These are phyloP conservation scores for Lindgomyces ingoldianus DNA, from an alignment of 495 filamentous ascomycete species.

Conservation along the genomic window DNA sequence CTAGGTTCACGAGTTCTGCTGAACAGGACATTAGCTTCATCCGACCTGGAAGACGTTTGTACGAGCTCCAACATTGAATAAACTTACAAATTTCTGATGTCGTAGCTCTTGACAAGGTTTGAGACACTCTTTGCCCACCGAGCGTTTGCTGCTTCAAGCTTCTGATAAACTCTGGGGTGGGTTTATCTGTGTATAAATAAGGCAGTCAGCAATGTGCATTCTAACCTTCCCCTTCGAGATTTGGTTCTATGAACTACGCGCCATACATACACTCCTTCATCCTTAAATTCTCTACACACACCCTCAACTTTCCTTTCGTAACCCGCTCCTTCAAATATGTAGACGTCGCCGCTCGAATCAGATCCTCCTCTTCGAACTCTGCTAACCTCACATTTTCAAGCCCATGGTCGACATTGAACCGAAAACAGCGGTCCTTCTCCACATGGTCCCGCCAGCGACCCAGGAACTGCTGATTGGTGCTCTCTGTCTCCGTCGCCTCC, in stretches of 20 bases:
- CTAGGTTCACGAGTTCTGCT: constrained; percentile 10
- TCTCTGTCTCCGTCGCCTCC: constrained; percentile 21
- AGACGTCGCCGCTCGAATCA: not conserved
- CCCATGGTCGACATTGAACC: constrained; percentile 26
- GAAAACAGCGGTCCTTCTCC: constrained; percentile 15
- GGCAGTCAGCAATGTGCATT: not conserved
- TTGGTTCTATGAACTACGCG: not conserved
- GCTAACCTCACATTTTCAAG: constrained; percentile 18
- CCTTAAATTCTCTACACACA: constrained; percentile 24
- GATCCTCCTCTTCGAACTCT: constrained; percentile 16
- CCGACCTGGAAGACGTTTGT: no score
- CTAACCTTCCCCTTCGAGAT: not conserved
- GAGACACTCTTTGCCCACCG: not conserved
- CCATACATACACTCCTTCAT: constrained; percentile 15
- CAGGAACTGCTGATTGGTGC: constrained; percentile 7
- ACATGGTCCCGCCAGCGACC: constrained; percentile 10
- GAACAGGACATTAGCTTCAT: no score
- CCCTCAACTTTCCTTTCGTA: constrained; percentile 1
- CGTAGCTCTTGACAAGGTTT: not conserved
- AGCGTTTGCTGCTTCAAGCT: not conserved
- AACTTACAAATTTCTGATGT: constrained; percentile 7
- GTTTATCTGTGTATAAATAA: constrained; percentile 5
- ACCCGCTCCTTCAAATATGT: constrained; percentile 9
- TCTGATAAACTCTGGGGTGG: constrained; percentile 3
- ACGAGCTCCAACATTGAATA: no score